Percentiles rank a stretch among this genome's conserved stretches.
phyloP scores from a whole-genome alignment of 257 asterid genomes.

The Capsicum baccatum region DNA sequence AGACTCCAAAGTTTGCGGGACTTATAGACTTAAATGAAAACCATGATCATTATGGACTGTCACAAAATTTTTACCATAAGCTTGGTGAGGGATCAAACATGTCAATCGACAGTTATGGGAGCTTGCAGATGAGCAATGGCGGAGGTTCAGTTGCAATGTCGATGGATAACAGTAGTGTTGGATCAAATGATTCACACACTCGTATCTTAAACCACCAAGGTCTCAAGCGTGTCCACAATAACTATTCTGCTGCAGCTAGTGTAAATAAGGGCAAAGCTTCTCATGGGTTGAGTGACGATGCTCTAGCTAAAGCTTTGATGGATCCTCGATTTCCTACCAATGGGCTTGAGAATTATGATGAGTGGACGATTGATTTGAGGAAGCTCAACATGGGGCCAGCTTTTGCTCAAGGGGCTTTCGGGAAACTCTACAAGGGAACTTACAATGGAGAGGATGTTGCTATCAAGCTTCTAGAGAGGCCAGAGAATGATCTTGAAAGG shows the following conservation, averaged over 20 bases:
- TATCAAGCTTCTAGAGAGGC: conserved; percentile 91
- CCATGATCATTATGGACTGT: conserved; percentile 69
- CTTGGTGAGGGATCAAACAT: conserved; percentile 87
- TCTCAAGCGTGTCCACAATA: conserved; percentile 72
- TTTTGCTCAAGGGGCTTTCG: conserved; percentile 98
- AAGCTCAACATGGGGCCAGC: conserved; percentile 98
- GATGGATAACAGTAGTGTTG: conserved; percentile 84
- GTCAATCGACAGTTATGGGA: conserved; percentile 84
- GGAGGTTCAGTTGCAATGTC: conserved; percentile 97
- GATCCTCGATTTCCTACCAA: conserved; percentile 82
- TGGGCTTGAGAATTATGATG: conserved; percentile 89
- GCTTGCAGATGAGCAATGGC: conserved; percentile 85
- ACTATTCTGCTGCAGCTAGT: conserved; percentile 82
- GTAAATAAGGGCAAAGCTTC: conserved; percentile 70
- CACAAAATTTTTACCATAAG: conserved; percentile 82
- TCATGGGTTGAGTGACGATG: conserved; percentile 79
- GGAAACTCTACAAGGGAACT: conserved; percentile 90
- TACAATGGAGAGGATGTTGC: conserved; percentile 96
- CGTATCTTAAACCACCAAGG: conserved; percentile 88
- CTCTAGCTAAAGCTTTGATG: conserved; percentile 90
- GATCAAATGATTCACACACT: conserved; percentile 81
- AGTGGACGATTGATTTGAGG: conserved; percentile 93
- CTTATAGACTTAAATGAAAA: conserved; percentile 71
- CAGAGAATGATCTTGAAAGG: conserved; percentile 80
- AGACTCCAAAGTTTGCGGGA: conserved; percentile 77